These are phyloP conservation scores for Platanthera zijinensis DNA, from an alignment of 106 monocot species.

Conservation along the genomic window DNA sequence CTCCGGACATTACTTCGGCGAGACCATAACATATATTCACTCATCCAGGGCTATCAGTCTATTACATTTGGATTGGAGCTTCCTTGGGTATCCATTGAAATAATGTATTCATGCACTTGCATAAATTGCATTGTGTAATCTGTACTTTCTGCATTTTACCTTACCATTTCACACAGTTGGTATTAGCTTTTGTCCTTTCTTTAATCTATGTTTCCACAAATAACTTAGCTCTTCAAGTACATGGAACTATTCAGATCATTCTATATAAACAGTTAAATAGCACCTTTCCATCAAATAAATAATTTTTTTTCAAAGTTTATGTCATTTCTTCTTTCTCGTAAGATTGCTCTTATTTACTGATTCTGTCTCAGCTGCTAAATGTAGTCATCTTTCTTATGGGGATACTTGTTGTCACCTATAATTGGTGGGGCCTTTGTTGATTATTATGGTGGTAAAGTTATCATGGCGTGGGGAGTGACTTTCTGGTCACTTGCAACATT, in stretches of 20 bases:
- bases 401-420: slow-evolving; percentile 83
- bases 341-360: slow-evolving; percentile 13
- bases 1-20: no score
- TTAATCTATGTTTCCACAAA: neutral
- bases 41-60: neutral
- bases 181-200: neutral
- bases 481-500: slow-evolving; percentile 95
- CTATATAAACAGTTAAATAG: no score
- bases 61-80: neutral
- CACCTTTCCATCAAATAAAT: no score
- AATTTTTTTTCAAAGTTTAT: neutral
- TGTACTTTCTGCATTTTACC: neutral
- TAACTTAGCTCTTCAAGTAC: neutral
- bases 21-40: no score
- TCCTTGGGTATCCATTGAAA: neutral
- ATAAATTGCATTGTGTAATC: neutral
- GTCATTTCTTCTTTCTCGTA: neutral
- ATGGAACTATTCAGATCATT: neutral
- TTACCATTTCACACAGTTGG: no score
- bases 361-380: slow-evolving; percentile 23
- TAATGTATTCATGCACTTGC: neutral
- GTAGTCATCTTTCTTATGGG: slow-evolving; percentile 99
- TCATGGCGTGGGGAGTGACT: slow-evolving; percentile 85
- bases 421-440: slow-evolving; percentile 86
- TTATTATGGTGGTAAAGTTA: slow-evolving; percentile 82